Percentiles rank a stretch among this genome's conserved stretches.
These are phyloP conservation scores for Diddensiella santjacobensis DNA, from an alignment of 805 yeast species.

Conservation along the genomic window DNA sequence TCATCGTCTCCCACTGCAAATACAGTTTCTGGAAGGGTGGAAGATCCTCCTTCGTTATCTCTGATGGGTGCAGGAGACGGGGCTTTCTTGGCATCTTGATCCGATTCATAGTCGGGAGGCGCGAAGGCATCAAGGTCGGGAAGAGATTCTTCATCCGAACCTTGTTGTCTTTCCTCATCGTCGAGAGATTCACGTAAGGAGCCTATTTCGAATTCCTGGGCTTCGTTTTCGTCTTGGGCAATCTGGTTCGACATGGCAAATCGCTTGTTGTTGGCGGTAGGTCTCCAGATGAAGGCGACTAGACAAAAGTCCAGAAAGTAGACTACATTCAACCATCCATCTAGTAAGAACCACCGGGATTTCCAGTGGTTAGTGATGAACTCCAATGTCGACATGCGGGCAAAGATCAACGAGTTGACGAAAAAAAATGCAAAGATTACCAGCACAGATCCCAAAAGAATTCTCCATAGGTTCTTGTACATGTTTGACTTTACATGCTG, in stretches of 20 bases:
- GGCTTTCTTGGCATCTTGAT: conserved; percentile 7
- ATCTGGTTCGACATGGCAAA: conserved; percentile 92
- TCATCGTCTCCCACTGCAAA: conserved; percentile 29
- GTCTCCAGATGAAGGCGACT: conserved; percentile 93
- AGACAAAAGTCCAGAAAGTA: conserved; percentile 81
- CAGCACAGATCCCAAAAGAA: conserved; percentile 69
- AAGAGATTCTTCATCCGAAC: conserved; percentile 5
- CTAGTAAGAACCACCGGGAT: conserved; percentile 78
- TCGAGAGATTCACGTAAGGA: conserved; percentile 43
- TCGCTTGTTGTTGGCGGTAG: conserved; percentile 91
- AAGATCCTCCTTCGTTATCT: neutral
- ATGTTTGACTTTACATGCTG: conserved; percentile 87
- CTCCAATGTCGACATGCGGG: conserved; percentile 71
- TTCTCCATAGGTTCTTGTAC: conserved; percentile 73
- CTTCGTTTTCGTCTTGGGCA: conserved; percentile 66
- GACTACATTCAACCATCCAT: conserved; percentile 92
- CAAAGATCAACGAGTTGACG: conserved; percentile 61
- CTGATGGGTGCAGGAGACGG: neutral
- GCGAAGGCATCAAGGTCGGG: conserved; percentile 5
- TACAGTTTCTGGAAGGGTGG: conserved; percentile 20
- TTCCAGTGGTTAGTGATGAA: conserved; percentile 89
- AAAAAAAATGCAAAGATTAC: conserved; percentile 68
- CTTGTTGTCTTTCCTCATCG: conserved; percentile 33
- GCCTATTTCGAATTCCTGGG: conserved; percentile 62
- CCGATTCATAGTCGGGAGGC: conserved; percentile 8